phyloP scores from a whole-genome alignment of 225 moss, liverwort and hornwort species.

The Thuidium tamariscinum region DNA sequence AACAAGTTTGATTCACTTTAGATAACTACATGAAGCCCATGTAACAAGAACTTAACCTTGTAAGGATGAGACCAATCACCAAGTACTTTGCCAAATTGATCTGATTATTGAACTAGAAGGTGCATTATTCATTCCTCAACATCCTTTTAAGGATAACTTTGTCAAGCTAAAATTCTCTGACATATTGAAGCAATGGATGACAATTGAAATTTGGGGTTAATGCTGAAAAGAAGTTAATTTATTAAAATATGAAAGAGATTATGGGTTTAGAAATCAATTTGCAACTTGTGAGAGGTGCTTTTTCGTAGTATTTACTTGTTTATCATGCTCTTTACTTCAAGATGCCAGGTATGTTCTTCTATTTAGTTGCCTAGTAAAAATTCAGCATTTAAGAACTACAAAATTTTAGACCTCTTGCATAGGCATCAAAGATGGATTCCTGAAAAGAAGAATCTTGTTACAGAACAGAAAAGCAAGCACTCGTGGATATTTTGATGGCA shows the following conservation, averaged over 20 bases:
- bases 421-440: background rate
- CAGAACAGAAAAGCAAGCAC: background rate
- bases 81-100: background rate
- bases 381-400: too few species aligned
- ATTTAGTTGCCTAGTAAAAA: too few species aligned
- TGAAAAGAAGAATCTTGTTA: background rate
- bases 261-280: background rate
- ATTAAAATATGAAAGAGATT: background rate
- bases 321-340: too few species aligned
- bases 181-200: too few species aligned
- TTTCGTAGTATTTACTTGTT: too few species aligned
- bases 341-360: too few species aligned
- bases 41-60: background rate
- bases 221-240: too few species aligned
- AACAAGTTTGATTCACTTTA: background rate
- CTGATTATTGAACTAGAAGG: background rate
- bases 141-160: too few species aligned
- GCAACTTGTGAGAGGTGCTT: too few species aligned
- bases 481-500: background rate
- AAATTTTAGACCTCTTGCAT: too few species aligned
- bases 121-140: background rate
- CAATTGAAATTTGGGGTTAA: too few species aligned
- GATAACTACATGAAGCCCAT: background rate
- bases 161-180: too few species aligned
- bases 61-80: accelerated